A percentile compares a stretch with the other conserved stretches of the same genome.
These are phyloP conservation scores for Fusarium foetens DNA, from an alignment of 2,329 filamentous ascomycete species.

Conservation along the genomic window DNA sequence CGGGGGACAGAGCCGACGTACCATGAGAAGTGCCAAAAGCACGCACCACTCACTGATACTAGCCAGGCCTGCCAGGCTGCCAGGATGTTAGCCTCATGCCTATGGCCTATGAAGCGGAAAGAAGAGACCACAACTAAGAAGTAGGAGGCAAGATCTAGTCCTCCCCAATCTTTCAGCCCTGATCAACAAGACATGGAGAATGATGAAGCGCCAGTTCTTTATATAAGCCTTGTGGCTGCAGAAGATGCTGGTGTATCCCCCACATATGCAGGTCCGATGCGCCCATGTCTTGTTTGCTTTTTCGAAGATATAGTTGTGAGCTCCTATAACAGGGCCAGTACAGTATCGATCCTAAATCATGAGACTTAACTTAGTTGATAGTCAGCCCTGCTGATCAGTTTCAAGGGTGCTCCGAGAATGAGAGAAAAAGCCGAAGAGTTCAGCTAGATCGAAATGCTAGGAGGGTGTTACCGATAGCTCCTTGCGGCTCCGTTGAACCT, in stretches of 20 bases:
- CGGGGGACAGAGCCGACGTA: constrained; percentile 31
- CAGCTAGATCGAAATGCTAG: constrained; percentile 2
- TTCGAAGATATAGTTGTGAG: constrained; percentile 6
- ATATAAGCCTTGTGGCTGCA: constrained; percentile 33
- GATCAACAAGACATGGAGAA: constrained; percentile 17
- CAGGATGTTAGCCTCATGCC: constrained; percentile 31
- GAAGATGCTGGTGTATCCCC: constrained; percentile 14
- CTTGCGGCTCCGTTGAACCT: constrained; percentile 17
- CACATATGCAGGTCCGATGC: constrained; percentile 38
- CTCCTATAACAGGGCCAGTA: not conserved
- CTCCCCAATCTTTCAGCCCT: constrained; percentile 7
- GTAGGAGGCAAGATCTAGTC: not conserved
- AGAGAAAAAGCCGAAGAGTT: constrained; percentile 4
- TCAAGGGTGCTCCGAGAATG: not conserved
- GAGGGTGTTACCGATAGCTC: constrained; percentile 10
- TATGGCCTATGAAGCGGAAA: not conserved
- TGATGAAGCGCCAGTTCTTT: constrained; percentile 8
- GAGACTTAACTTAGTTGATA: not conserved
- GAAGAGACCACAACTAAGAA: not conserved
- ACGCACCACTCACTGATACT: constrained; percentile 36
- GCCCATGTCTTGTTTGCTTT: constrained; percentile 11
- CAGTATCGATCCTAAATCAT: not conserved
- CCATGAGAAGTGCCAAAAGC: constrained; percentile 29
- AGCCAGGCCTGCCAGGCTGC: constrained; percentile 21
- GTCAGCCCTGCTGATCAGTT: not conserved